Evolutionary conservation across 2,329 filamentous ascomycete species (phyloP).

Genomic region (Cytospora chrysosperma): DNA sequence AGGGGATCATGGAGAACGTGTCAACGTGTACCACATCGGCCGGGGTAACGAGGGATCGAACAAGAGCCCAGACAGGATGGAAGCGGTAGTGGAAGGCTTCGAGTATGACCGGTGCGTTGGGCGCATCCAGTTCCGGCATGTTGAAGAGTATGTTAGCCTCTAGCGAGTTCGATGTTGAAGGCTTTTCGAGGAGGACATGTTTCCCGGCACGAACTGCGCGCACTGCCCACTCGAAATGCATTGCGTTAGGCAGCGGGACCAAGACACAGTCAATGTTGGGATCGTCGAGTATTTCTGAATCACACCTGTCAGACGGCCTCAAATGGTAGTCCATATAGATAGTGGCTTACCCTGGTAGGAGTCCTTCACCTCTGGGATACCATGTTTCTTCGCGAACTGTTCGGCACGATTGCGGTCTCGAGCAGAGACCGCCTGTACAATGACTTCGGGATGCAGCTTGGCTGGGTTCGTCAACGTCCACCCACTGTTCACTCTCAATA

Average conservation of each 20-base stretch:
- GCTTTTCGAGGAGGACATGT: slow-evolving; percentile 49
- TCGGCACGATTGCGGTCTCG: slow-evolving; percentile 39
- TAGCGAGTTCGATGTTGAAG: slow-evolving; percentile 37
- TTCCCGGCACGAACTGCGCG: slow-evolving; percentile 41
- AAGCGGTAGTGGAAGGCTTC: slow-evolving; percentile 46
- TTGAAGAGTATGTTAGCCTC: slow-evolving; percentile 39
- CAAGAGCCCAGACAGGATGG: slow-evolving; percentile 37
- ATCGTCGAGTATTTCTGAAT: slow-evolving; percentile 36
- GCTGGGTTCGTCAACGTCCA: slow-evolving; percentile 37
- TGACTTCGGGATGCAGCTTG: slow-evolving; percentile 41
- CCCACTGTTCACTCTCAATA: no score
- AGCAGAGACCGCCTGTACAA: slow-evolving; percentile 43
- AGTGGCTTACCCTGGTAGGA: background rate
- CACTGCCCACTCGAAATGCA: slow-evolving; percentile 40
- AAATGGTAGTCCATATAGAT: background rate
- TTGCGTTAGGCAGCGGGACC: slow-evolving; percentile 38
- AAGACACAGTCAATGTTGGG: slow-evolving; percentile 42
- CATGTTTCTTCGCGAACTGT: slow-evolving; percentile 41
- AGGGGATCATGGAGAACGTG: slow-evolving; percentile 27
- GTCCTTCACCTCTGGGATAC: slow-evolving; percentile 32
- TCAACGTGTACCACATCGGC: slow-evolving; percentile 31
- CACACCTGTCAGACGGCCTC: background rate
- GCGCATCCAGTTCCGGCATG: slow-evolving; percentile 30
- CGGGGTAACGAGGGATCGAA: slow-evolving; percentile 33
- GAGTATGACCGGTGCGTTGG: slow-evolving; percentile 38